Conservation (phyloP, 2,329 filamentous ascomycete species). For the Cadophora sp. region DNA sequence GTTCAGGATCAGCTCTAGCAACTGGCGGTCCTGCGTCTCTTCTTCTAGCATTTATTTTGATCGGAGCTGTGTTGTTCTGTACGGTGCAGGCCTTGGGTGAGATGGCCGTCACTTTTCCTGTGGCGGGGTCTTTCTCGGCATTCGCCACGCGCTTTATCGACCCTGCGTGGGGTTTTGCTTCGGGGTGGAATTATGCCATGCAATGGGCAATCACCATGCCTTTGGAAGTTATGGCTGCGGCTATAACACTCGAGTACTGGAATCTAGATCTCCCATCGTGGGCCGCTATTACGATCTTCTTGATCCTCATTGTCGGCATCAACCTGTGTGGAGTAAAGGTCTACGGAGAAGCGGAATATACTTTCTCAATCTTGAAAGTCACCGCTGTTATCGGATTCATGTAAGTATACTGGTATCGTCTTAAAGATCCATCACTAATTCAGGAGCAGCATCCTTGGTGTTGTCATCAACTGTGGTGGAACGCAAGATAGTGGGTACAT, state of each 20-base stretch:
- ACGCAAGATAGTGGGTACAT: slow-evolving; percentile 79
- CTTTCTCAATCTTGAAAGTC: slow-evolving; percentile 88
- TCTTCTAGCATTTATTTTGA: slow-evolving; percentile 77
- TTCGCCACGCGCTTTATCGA: slow-evolving; percentile 95
- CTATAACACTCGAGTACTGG: slow-evolving; percentile 87
- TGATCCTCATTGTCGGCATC: slow-evolving; percentile 76
- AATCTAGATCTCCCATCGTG: slow-evolving; percentile 73
- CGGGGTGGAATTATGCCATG: slow-evolving; percentile 93
- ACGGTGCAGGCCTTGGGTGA: slow-evolving; percentile 93
- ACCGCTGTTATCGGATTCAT: slow-evolving; percentile 89
- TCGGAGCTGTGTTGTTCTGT: slow-evolving; percentile 88
- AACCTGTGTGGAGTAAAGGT: slow-evolving; percentile 88
- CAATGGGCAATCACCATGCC: slow-evolving; percentile 87
- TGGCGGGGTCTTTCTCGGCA: slow-evolving; percentile 93
- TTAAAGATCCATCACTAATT: slow-evolving; percentile 1
- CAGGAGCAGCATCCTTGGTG: slow-evolving; percentile 74
- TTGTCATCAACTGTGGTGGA: slow-evolving; percentile 85
- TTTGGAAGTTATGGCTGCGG: slow-evolving; percentile 85
- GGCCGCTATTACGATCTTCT: slow-evolving; percentile 86
- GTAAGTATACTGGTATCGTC: slow-evolving; percentile 55
- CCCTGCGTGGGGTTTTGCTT: slow-evolving; percentile 92
- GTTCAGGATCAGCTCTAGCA: slow-evolving; percentile 74
- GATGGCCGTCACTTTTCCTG: slow-evolving; percentile 87
- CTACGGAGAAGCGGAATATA: slow-evolving; percentile 89
- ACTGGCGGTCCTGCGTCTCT: slow-evolving; percentile 80